Evolutionary conservation across 2,329 filamentous ascomycete genomes (phyloP), one percentile per base, ranked within the genome.

Genomic region (Fusarium redolens): DNA sequence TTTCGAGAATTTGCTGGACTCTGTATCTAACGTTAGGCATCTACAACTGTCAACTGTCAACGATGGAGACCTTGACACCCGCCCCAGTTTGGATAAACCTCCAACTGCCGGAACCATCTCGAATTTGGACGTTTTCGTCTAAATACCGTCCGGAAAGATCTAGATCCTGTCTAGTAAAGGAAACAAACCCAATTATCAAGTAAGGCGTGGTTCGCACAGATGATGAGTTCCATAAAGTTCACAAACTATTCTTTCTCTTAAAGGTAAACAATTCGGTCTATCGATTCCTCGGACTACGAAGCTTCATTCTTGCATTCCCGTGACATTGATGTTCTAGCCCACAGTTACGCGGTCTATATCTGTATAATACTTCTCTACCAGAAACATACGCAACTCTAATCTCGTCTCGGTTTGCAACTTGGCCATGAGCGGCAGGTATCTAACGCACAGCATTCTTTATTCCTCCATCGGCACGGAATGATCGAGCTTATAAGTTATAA

Each of bases 361-460:
- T n/a, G n/a, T 35, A 14, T 25, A 51, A 28, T n/a, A 40, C 22
- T 50, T 18, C 25, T 45, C 13, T 15, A 30, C 38, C n/a, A 45
- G 51, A 20, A 14, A 38, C 45, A 61, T 55, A 13, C 50, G 22
- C 52, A 22, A 12, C 17, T 48, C 28, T 43, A 15, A 28, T 61
- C 9, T 40, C 20, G 28, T 45, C 25, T 45, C 33, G 31, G 25
- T 52, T 41, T 59, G 25, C 18, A 14, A 6, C n/a, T n/a, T 40
- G 7, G 38, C 28, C 43, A 33, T 28, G 31, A 56, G 50, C 41
- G 55, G 30, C 22, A 45, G 28, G 14, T 22, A 31, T 51, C 33
- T 33, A 35, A 57, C 31, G 40, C 33, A n/a, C 40, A 56, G 17
- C 66, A 73, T 73, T 73, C 61, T 73, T 66, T 22, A 20, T 40